Conservation (phyloP, 352 stramenopile genomes). For the Phytopythium chamaehyphon region DNA sequence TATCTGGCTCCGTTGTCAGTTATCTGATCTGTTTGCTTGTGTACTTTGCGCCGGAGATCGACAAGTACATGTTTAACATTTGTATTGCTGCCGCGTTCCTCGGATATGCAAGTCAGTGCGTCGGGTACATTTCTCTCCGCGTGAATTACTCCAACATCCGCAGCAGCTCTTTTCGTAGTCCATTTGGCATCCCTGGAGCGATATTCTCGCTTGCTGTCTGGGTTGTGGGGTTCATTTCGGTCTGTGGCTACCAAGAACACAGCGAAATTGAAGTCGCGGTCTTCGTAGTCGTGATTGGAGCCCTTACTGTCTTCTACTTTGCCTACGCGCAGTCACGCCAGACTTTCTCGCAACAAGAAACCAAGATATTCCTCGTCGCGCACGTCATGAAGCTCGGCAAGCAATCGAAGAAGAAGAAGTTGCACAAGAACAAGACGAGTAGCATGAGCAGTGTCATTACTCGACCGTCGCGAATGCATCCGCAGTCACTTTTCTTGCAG, state of each 20-base stretch:
- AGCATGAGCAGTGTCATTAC: constrained; percentile 5
- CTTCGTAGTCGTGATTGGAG: constrained; percentile 12
- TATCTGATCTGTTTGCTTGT: constrained; percentile 22
- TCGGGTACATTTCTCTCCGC: constrained; percentile 29
- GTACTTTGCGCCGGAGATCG: constrained; percentile 12
- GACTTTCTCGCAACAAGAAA: constrained; percentile 29
- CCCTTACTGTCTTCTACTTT: constrained; percentile 22
- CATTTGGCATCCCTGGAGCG: constrained; percentile 22
- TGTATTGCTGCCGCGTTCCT: constrained; percentile 27
- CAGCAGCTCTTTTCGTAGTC: constrained; percentile 26
- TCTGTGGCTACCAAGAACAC: constrained; percentile 25
- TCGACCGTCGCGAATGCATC: not conserved
- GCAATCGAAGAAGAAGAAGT: constrained; percentile 12
- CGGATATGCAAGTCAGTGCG: constrained; percentile 23
- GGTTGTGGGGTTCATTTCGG: constrained; percentile 19
- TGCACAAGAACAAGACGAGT: constrained; percentile 4
- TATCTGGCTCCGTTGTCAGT: constrained; percentile 16
- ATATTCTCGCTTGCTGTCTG: constrained; percentile 24
- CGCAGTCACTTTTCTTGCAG: not conserved
- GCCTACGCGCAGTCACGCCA: constrained; percentile 20
- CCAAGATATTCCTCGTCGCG: constrained; percentile 25
- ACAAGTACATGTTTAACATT: constrained; percentile 28
- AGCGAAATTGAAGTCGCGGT: constrained; percentile 12
- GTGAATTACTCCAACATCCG: constrained; percentile 22
- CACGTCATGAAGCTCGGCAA: constrained; percentile 26